These are phyloP conservation scores for Apophysomyces elegans DNA, from an alignment of 371 early-diverging fungal genomes.

Conservation along the genomic window DNA sequence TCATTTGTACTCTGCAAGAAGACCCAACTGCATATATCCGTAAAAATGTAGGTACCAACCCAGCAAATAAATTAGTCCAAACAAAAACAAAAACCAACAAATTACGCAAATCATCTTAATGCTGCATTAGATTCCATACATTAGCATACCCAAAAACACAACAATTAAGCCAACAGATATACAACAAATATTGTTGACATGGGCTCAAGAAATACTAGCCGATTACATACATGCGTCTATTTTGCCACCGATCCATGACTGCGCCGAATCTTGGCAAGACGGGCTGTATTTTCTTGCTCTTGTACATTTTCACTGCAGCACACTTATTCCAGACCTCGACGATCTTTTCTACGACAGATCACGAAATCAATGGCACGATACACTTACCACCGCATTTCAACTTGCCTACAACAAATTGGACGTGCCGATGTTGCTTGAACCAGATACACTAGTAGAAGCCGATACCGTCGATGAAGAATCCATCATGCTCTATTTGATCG, in stretches of 20 bases:
- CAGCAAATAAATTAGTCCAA: not conserved
- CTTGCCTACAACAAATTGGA: constrained; percentile 25
- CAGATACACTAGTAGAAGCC: constrained; percentile 18
- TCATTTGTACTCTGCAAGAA: constrained; percentile 26
- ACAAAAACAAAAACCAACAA: not conserved
- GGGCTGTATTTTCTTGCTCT: constrained; percentile 69
- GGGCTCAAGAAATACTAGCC: constrained; percentile 62
- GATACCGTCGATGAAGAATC: constrained; percentile 25
- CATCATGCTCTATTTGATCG: constrained; percentile 24
- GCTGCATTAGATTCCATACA: constrained; percentile 19
- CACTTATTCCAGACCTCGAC: constrained; percentile 57
- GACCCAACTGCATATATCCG: constrained; percentile 31
- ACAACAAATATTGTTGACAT: constrained; percentile 57
- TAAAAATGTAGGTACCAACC: constrained; percentile 32
- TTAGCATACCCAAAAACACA: constrained; percentile 34
- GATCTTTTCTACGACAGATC: constrained; percentile 18
- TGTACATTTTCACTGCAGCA: constrained; percentile 67
- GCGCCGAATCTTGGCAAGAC: constrained; percentile 63
- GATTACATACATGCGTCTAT: constrained; percentile 57
- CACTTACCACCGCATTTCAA: constrained; percentile 26
- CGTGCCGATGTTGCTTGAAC: constrained; percentile 29
- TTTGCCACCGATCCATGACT: constrained; percentile 57
- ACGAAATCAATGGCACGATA: constrained; percentile 19
- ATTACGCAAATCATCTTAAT: not conserved
- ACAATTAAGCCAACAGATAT: constrained; percentile 40